Evolutionary conservation across 805 yeast genomes (phyloP).

Genomic region (Suhomyces sp.): DNA sequence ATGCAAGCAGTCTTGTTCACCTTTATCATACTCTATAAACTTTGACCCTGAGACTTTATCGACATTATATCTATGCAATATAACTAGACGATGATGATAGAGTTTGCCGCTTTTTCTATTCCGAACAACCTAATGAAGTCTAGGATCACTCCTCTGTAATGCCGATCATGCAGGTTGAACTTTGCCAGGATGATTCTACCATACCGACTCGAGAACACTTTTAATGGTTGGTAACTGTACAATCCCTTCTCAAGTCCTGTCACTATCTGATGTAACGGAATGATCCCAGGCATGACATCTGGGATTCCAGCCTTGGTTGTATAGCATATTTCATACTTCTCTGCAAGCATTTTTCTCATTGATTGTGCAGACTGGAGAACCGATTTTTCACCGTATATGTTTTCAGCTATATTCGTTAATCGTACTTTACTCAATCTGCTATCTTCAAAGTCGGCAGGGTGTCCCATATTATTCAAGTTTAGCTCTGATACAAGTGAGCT

Average conservation of each 20-base stretch:
- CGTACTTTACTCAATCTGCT: slow-evolving; percentile 8
- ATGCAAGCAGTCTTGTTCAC: neutral
- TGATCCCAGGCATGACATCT: slow-evolving; percentile 48
- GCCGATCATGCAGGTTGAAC: too few species aligned
- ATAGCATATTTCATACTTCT: slow-evolving; percentile 11
- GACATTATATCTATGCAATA: too few species aligned
- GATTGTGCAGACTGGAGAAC: slow-evolving; percentile 19
- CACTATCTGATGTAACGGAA: slow-evolving; percentile 48
- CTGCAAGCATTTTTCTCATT: slow-evolving; percentile 13
- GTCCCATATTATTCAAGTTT: slow-evolving; percentile 15
- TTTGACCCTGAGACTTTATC: too few species aligned
- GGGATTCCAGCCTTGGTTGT: slow-evolving; percentile 27
- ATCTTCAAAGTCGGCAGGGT: slow-evolving; percentile 11
- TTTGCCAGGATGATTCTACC: too few species aligned
- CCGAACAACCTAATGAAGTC: slow-evolving; percentile 50
- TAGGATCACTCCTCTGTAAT: too few species aligned
- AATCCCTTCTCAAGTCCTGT: slow-evolving; percentile 31
- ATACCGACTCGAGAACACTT: too few species aligned
- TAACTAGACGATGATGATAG: slow-evolving; percentile 18
- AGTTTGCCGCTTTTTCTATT: slow-evolving; percentile 29
- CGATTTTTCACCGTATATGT: slow-evolving; percentile 14
- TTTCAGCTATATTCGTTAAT: slow-evolving; percentile 19
- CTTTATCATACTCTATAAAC: too few species aligned
- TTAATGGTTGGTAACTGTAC: too few species aligned
- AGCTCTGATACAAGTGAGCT: slow-evolving; percentile 9